Conservation (phyloP, 305 asterid genomes). For the Fraxinus latifolia region DNA sequence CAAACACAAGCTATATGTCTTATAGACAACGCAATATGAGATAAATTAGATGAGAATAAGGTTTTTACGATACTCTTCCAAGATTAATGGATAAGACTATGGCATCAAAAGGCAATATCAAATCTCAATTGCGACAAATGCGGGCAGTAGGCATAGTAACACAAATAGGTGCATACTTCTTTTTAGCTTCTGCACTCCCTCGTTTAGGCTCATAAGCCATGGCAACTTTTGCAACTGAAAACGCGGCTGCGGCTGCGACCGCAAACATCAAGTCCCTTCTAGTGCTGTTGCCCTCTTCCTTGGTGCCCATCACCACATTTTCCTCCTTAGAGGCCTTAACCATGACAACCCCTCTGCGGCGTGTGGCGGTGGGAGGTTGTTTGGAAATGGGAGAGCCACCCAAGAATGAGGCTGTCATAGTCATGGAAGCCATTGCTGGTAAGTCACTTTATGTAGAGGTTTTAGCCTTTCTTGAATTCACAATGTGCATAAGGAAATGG, state of each 20-base stretch:
- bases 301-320: slow-evolving; percentile 11
- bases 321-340: slow-evolving; percentile 41
- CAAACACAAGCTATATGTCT: neutral
- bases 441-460: neutral
- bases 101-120: neutral
- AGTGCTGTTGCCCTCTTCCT: slow-evolving; percentile 33
- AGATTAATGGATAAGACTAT: neutral
- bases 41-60: neutral
- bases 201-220: slow-evolving; percentile 60
- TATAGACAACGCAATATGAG: neutral
- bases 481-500: neutral
- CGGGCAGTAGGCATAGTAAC: slow-evolving; percentile 79
- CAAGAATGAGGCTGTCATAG: slow-evolving; percentile 44
- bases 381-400: slow-evolving; percentile 34
- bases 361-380: slow-evolving; percentile 33
- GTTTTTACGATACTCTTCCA: neutral
- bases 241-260: slow-evolving; percentile 42
- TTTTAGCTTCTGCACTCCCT: slow-evolving; percentile 53
- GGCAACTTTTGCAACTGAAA: slow-evolving; percentile 41
- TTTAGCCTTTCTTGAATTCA: neutral
- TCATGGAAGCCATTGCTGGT: slow-evolving; percentile 54
- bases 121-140: slow-evolving; percentile 44
- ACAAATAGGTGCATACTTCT: slow-evolving; percentile 72
- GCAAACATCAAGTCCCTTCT: slow-evolving; percentile 60
- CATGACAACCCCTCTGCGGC: slow-evolving; percentile 25